These are phyloP conservation scores for Moniliella sp. DNA, from an alignment of 1,284 basidiomycete genomes.

Conservation along the genomic window DNA sequence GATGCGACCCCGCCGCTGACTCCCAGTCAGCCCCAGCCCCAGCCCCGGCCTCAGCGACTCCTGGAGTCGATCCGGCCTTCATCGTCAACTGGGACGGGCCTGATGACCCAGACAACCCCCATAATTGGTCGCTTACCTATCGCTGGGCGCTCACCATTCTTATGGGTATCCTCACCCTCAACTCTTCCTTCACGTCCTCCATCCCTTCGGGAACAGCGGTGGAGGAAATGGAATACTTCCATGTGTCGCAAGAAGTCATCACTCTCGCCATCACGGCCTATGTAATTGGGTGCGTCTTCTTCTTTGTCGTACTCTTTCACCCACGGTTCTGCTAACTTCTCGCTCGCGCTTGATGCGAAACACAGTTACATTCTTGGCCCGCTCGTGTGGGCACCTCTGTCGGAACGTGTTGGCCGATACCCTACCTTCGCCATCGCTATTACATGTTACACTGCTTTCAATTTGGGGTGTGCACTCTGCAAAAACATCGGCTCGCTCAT, in stretches of 20 bases:
- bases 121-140: conserved; percentile 44
- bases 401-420: conserved; percentile 42
- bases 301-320: no score
- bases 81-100: conserved; percentile 29
- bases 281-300: no score
- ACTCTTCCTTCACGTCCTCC: not conserved
- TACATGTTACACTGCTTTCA: conserved; percentile 45
- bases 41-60: no score
- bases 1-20: no score
- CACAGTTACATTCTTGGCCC: conserved; percentile 37
- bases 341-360: no score
- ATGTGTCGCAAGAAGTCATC: no score
- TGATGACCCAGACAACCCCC: conserved; percentile 17
- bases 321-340: no score
- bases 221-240: no score
- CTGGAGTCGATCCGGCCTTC: no score
- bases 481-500: conserved; percentile 46
- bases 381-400: conserved; percentile 44
- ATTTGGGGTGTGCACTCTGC: conserved; percentile 47
- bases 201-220: not conserved
- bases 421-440: conserved; percentile 48
- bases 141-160: conserved; percentile 48
- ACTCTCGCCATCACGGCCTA: not conserved
- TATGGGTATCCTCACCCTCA: conserved; percentile 45
- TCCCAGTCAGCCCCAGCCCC: no score